Evolutionary conservation across 2,329 filamentous ascomycete species (phyloP).

Genomic region (Diaporthe nobilis): DNA sequence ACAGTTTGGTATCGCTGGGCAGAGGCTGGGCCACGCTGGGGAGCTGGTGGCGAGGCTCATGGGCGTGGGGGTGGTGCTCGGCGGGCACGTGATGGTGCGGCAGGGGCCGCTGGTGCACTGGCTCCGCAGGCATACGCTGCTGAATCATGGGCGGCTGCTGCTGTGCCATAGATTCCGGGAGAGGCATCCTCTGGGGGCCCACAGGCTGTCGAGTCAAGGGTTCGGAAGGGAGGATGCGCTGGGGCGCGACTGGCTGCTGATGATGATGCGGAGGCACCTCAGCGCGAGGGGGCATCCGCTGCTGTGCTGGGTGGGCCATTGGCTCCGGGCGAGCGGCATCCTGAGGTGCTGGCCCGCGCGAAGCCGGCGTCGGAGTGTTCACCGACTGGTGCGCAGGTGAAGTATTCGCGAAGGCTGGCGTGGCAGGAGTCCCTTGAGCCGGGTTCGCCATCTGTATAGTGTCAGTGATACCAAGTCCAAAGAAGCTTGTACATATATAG

Average conservation of each 20-base stretch:
- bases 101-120: not conserved
- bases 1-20: not conserved
- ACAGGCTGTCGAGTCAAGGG: constrained; percentile 13
- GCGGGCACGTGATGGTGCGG: constrained; percentile 14
- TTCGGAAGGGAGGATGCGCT: constrained; percentile 22
- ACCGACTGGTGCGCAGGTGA: constrained; percentile 11
- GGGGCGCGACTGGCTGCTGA: constrained; percentile 15
- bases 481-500: not conserved
- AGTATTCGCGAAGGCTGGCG: constrained; percentile 11
- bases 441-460: constrained; percentile 1
- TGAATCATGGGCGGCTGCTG: constrained; percentile 22
- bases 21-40: constrained; percentile 11
- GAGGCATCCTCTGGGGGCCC: constrained; percentile 17
- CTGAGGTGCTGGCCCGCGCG: constrained; percentile 8
- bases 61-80: not conserved
- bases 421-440: not conserved
- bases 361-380: not conserved
- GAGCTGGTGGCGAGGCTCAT: constrained; percentile 8
- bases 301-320: not conserved
- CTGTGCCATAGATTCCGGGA: constrained; percentile 11
- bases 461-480: not conserved
- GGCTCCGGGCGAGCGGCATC: constrained; percentile 2
- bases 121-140: constrained; percentile 21
- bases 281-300: not conserved
- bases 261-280: constrained; percentile 12